Percentiles rank a stretch among this genome's conserved stretches.
These are phyloP conservation scores for Ceratonia siliqua DNA, from an alignment of 306 rosid species.

Conservation along the genomic window DNA sequence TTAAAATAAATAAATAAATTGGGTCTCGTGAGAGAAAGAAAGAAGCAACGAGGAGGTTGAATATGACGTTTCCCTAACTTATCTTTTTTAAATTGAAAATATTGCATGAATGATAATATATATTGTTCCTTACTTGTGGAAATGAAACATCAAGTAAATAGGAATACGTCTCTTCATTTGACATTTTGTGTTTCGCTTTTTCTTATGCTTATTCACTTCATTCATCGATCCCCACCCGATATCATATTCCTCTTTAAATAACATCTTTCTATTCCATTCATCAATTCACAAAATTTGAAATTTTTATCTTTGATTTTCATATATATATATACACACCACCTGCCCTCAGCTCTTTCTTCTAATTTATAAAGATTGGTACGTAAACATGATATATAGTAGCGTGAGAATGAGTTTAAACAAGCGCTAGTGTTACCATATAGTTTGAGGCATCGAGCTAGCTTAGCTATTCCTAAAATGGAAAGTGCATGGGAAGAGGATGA, in stretches of 20 bases:
- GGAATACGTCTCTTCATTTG: constrained; percentile 49
- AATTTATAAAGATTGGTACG: no score
- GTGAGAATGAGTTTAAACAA: no score
- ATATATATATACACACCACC: no score
- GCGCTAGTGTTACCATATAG: no score
- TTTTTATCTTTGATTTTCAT: no score
- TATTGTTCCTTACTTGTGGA: constrained; percentile 30
- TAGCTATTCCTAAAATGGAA: no score
- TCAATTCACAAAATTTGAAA: not conserved
- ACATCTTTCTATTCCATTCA: not conserved
- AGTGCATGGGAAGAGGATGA: no score
- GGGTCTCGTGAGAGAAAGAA: not conserved
- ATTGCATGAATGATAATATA: not conserved
- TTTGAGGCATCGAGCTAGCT: no score
- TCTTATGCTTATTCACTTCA: constrained; percentile 28
- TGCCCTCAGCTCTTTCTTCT: no score
- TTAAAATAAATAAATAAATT: not conserved
- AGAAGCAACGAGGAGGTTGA: constrained; percentile 1
- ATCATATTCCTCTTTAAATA: not conserved
- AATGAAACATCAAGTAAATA: constrained; percentile 4
- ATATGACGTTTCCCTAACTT: constrained; percentile 54
- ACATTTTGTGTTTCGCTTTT: constrained; percentile 28
- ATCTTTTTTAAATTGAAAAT: not conserved
- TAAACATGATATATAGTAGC: no score
- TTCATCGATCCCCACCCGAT: not conserved